phyloP scores from a whole-genome alignment of 371 early-diverging fungal species.

The Apophysomyces sp. region DNA sequence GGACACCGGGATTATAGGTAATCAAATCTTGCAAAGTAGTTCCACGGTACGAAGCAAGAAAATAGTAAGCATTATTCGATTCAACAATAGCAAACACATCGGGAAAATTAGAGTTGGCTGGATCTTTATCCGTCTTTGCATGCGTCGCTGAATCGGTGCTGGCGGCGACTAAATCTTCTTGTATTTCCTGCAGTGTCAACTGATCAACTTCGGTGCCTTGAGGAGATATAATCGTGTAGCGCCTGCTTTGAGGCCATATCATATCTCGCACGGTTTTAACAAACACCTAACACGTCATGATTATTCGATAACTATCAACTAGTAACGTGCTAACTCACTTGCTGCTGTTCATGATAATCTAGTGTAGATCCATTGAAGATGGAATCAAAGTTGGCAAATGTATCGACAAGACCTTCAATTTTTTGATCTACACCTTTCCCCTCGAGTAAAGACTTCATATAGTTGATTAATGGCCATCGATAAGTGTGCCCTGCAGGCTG shows the following conservation, averaged over 20 bases:
- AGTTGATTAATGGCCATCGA: slow-evolving; percentile 25
- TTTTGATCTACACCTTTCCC: slow-evolving; percentile 29
- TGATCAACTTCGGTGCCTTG: slow-evolving; percentile 12
- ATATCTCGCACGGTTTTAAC: slow-evolving; percentile 31
- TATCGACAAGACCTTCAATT: slow-evolving; percentile 20
- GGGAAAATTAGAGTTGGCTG: slow-evolving; percentile 51
- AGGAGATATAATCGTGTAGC: slow-evolving; percentile 22
- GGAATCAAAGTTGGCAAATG: slow-evolving; percentile 13
- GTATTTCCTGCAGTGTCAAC: slow-evolving; percentile 17
- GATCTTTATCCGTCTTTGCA: slow-evolving; percentile 6
- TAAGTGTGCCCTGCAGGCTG: neutral
- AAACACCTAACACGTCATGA: slow-evolving; percentile 17
- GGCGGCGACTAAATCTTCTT: slow-evolving; percentile 1
- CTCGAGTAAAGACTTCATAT: slow-evolving; percentile 21
- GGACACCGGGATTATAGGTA: slow-evolving; percentile 62
- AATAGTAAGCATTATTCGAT: slow-evolving; percentile 54
- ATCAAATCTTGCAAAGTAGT: slow-evolving; percentile 64
- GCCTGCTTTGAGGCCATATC: slow-evolving; percentile 45
- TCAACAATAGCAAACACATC: slow-evolving; percentile 62
- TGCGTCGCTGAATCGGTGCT: neutral
- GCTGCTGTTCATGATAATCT: neutral
- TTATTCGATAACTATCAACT: neutral
- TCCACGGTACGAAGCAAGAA: slow-evolving; percentile 56
- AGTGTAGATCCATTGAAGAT: neutral
- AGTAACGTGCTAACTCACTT: slow-evolving; percentile 6